phyloP scores from a whole-genome alignment of 2,329 filamentous ascomycete species.

The Podosphaera fusca region DNA sequence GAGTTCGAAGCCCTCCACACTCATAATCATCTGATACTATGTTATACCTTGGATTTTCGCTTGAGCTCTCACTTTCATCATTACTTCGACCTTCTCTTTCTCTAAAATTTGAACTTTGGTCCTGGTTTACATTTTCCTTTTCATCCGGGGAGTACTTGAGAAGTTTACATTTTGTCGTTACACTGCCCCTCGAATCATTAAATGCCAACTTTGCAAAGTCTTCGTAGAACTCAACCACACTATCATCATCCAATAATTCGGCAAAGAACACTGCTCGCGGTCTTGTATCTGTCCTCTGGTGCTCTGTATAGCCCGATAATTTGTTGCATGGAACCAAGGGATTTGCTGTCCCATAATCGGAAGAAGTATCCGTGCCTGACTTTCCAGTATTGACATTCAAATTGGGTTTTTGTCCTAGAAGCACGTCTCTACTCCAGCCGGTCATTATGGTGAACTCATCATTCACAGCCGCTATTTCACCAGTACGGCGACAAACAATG shows the following conservation, averaged over 20 bases:
- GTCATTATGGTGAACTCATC: slow-evolving; percentile 94
- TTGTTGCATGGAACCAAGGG: slow-evolving; percentile 28
- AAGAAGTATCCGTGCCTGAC: slow-evolving; percentile 22
- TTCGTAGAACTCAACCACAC: slow-evolving; percentile 83
- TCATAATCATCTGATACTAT: slow-evolving; percentile 9
- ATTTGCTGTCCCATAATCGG: background rate
- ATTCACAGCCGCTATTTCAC: slow-evolving; percentile 83
- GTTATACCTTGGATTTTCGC: background rate
- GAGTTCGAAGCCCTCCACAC: slow-evolving; percentile 29
- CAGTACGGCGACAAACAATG: slow-evolving; percentile 73
- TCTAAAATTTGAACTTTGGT: slow-evolving; percentile 6
- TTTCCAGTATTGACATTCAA: slow-evolving; percentile 51
- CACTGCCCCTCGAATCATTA: slow-evolving; percentile 67
- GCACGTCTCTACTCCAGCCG: slow-evolving; percentile 75
- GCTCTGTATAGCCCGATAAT: slow-evolving; percentile 19
- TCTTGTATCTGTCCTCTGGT: slow-evolving; percentile 21
- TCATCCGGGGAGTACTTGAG: slow-evolving; percentile 74
- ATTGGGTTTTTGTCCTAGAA: slow-evolving; percentile 72
- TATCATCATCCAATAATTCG: slow-evolving; percentile 81
- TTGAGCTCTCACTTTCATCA: background rate
- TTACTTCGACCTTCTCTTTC: slow-evolving; percentile 2
- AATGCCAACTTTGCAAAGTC: slow-evolving; percentile 87
- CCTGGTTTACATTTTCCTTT: slow-evolving; percentile 10
- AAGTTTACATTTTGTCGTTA: slow-evolving; percentile 62
- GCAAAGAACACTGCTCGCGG: slow-evolving; percentile 71